Base-by-base conservation (phyloP, 129 eudicot species). In the Rutidosis leptorrhynchoides region DNA sequence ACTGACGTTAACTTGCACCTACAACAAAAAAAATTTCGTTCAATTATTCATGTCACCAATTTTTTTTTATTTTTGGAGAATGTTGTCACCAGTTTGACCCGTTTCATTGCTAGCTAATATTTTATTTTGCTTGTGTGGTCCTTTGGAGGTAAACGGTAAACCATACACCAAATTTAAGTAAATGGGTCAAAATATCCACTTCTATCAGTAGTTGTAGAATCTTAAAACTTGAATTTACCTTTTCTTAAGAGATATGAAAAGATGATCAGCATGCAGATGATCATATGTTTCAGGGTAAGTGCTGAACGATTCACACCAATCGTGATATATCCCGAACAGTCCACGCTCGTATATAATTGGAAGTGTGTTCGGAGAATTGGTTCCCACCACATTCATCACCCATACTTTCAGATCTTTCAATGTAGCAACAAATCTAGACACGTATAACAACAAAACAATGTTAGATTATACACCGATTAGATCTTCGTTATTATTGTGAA, bases 221-320 rank as follows among this genome's bases (percentile, higher is more conserved):
- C 14, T 17, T 5, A n/a, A 14, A 72, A 49, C 16, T 29, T 8
- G 51, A 15, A 12, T 57, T 25, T 32, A 85, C 90, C 90, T 79
- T 64, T 79, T 73, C 76, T 79, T 85, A 62, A 79, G 78, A 76
- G 71, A 68, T 14, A 84, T 81, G 77, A 85, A 82, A 65, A 85
- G 70, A 76, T 76, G 90, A 79, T 85, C 82, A 33, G 90, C 87
- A 43, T 85, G 90, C 57, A 85, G 78, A 75, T 81, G 87, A 82
- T 85, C 90, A 22, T 85, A 85, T 24, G 87, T 72, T 73, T 84
- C 65, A 21, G 90, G 90, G 69, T 85, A 85, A 10, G 87, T 85
- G 67, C 77, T 85, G 70, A 85, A 85, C 57, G 90, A 76, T 82
- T 85, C 87, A 60, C 90, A 84, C 90, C 90, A 81, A 30, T 84